These are phyloP conservation scores for Draba incana DNA, from an alignment of 345 rosid genomes.

Conservation along the genomic window DNA sequence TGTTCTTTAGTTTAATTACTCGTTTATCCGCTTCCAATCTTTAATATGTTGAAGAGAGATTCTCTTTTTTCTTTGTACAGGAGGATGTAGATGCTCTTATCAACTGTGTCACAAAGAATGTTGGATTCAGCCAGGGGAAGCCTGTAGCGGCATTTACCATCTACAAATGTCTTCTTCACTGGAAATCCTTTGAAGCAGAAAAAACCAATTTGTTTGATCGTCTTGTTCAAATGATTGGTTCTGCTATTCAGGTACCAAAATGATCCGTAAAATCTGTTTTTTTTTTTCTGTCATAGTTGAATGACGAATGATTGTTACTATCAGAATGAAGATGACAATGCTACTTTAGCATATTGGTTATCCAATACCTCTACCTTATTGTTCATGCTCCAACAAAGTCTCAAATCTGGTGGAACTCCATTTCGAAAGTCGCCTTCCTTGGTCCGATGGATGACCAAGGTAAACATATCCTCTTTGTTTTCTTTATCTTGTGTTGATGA, in stretches of 20 bases:
- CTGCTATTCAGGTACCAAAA: constrained; percentile 78
- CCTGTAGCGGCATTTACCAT: constrained; percentile 93
- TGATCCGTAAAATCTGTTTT: background rate
- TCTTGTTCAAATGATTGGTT: constrained; percentile 98
- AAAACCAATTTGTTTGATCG: constrained; percentile 93
- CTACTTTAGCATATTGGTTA: constrained; percentile 93
- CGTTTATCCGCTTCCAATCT: constrained; percentile 5
- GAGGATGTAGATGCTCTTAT: constrained; percentile 87
- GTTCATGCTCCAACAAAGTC: constrained; percentile 88
- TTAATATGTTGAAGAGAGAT: constrained; percentile 23
- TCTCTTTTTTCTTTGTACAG: constrained; percentile 51
- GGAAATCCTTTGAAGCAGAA: constrained; percentile 99
- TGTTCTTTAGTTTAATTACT: constrained; percentile 36
- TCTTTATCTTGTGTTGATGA: background rate
- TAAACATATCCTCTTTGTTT: constrained; percentile 35
- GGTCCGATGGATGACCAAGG: constrained; percentile 95
- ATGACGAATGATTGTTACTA: constrained; percentile 17
- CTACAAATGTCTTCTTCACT: constrained; percentile 88
- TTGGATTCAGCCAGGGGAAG: constrained; percentile 88
- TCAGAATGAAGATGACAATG: constrained; percentile 82
- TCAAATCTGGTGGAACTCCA: constrained; percentile 73
- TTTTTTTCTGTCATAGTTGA: background rate
- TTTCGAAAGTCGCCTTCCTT: constrained; percentile 72
- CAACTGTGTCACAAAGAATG: constrained; percentile 68
- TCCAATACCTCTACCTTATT: constrained; percentile 82